Base-by-base conservation (phyloP, 176 grass and related monocot genomes). In the Carex myosuroides region DNA sequence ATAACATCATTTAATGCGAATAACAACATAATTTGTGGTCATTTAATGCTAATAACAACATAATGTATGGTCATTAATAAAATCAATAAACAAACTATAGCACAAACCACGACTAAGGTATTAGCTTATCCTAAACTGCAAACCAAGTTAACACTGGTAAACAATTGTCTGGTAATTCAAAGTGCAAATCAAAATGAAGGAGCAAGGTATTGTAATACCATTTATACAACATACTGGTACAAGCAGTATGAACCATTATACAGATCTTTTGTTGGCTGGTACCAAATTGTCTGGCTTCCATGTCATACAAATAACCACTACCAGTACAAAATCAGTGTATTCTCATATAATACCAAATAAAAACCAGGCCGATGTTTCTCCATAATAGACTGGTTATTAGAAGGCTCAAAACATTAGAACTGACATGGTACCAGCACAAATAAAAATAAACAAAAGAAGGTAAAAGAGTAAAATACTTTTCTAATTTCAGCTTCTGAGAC, bases 401-500 rank as follows among this genome's bases (percentile, higher is more conserved):
- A 39, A 69, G 65, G 65, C 65, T 18, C 3, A 1, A 69, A 39
- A 10, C 65, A 41, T 39, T 29, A 69, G 5, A 18, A 69, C 17
- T 69, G 30, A 35, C 13, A 76, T 16, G 8, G 2, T 52, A 76
- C n/a, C 70, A 53, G 42, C 4, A 50, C 9, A 87, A 14, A 14
- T 59, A 41, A 75, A 61, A 63, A 77, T 7, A 78, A 71, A 70
- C 22, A 73, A 60, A 63, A 70, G 57, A 64, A 62, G 83, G 48
- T 21, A 37, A 20, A n/a, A 13, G 9, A 86, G 81, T 32, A 61
- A 53, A 52, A 26, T 78, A 98, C 95, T 91, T 78, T 95, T 95
- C 86, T 95, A 84, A 98, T 98, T 85, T 98, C 95, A 71, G 89
- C 79, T 85, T 90, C 89, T 17, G 95, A 90, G 64, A 98, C 92